Percentiles rank a stretch among this genome's conserved stretches.
Evolutionary conservation across 495 filamentous ascomycete species (phyloP).

Genomic region (Hyaloscypha variabilis): DNA sequence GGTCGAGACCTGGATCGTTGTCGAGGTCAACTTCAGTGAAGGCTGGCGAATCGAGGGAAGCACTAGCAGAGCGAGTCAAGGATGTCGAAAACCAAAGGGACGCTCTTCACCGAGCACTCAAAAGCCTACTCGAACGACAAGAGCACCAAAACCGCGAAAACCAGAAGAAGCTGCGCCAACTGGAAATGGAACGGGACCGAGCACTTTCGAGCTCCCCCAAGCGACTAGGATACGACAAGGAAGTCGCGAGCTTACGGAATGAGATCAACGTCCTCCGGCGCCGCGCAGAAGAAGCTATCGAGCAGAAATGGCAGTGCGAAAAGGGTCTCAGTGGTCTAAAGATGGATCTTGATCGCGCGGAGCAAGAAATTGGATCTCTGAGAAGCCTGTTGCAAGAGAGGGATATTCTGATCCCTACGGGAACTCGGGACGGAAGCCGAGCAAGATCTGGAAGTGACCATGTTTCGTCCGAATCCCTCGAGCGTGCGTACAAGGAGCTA

Average conservation of each 20-base stretch:
- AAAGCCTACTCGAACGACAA: slow-evolving; percentile 85
- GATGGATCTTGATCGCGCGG: slow-evolving; percentile 95
- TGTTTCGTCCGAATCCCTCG: slow-evolving; percentile 71
- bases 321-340: slow-evolving; percentile 90
- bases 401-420: slow-evolving; percentile 65
- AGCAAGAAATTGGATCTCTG: slow-evolving; percentile 85
- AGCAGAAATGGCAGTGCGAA: slow-evolving; percentile 95
- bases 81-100: slow-evolving; percentile 94
- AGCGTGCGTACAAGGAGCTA: slow-evolving; percentile 78
- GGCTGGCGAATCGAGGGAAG: slow-evolving; percentile 62
- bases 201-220: slow-evolving; percentile 71
- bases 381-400: slow-evolving; percentile 82
- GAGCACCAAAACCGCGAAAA: slow-evolving; percentile 79
- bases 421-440: slow-evolving; percentile 47
- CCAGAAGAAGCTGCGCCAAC: slow-evolving; percentile 69
- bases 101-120: slow-evolving; percentile 83
- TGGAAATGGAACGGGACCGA: slow-evolving; percentile 78
- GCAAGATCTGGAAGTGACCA: slow-evolving; percentile 32
- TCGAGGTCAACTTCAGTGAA: slow-evolving; percentile 32
- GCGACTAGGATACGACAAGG: slow-evolving; percentile 77
- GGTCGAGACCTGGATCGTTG: slow-evolving; percentile 30
- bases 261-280: slow-evolving; percentile 85
- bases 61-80: slow-evolving; percentile 81
- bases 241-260: slow-evolving; percentile 75
- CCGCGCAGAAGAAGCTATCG: slow-evolving; percentile 93